Evolutionary conservation across 331 rosid genomes (phyloP).

Genomic region (Acacia concinna): DNA sequence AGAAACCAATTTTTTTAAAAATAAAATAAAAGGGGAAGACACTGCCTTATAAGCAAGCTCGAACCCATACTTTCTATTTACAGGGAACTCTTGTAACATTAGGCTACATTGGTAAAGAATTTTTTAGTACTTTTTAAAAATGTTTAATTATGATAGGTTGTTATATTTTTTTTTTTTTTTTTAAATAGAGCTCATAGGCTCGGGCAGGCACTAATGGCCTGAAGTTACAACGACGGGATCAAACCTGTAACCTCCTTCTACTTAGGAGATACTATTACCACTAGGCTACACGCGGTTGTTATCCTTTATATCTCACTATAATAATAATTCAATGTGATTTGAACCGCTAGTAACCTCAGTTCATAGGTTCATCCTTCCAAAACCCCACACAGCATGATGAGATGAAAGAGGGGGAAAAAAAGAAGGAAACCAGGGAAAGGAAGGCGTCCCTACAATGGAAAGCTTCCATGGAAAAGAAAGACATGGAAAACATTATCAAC

Average conservation of each 20-base stretch:
- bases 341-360: neutral
- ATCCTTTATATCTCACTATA: constrained; percentile 9
- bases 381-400: constrained; percentile 21
- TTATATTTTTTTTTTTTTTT: too few relatives aligned
- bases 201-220: too few relatives aligned
- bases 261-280: too few relatives aligned
- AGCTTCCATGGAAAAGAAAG: constrained; percentile 26
- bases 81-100: too few relatives aligned
- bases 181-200: too few relatives aligned
- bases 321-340: constrained; percentile 25
- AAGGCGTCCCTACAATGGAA: constrained; percentile 39
- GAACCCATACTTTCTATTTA: too few relatives aligned
- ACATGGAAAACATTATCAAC: constrained; percentile 28
- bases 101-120: neutral
- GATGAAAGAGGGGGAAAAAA: neutral
- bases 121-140: neutral
- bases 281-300: too few relatives aligned
- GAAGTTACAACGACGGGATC: too few relatives aligned
- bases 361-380: neutral
- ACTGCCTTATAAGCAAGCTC: too few relatives aligned
- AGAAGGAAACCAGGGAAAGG: neutral
- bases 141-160: neutral
- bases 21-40: too few relatives aligned
- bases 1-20: too few relatives aligned
- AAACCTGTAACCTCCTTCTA: too few relatives aligned